Evolutionary conservation across 768 basidiomycete genomes (phyloP).

Genomic region (Auricularia auricula-judae): DNA sequence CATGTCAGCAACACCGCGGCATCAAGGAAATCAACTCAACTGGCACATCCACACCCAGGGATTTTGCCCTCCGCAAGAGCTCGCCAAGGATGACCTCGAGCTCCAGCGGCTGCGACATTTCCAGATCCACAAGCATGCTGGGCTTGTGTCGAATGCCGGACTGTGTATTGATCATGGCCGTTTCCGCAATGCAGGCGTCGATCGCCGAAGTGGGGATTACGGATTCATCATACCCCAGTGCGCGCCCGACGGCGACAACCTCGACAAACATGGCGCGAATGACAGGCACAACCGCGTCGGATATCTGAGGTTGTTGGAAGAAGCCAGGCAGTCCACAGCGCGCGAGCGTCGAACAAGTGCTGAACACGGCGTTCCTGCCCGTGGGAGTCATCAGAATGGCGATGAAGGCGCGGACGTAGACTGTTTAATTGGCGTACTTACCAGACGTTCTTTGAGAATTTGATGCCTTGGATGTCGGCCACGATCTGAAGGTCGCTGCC

Average conservation of each 20-base stretch:
- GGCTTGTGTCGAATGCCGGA: slow-evolving; percentile 38
- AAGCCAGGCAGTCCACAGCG: slow-evolving; percentile 38
- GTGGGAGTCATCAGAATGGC: neutral
- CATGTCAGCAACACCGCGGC: neutral
- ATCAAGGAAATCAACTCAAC: slow-evolving; percentile 26
- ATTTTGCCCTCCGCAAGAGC: slow-evolving; percentile 40
- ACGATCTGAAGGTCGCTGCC: slow-evolving; percentile 37
- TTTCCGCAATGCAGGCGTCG: slow-evolving; percentile 27
- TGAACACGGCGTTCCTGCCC: slow-evolving; percentile 37
- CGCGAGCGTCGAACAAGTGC: slow-evolving; percentile 40
- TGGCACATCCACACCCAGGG: slow-evolving; percentile 31
- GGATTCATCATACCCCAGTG: slow-evolving; percentile 35
- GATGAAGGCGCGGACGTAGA: too few species aligned
- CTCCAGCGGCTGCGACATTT: slow-evolving; percentile 47
- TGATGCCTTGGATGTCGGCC: slow-evolving; percentile 50
- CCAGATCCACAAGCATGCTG: slow-evolving; percentile 53
- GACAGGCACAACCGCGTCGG: slow-evolving; percentile 33
- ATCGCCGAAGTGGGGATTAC: slow-evolving; percentile 37
- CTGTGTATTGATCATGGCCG: slow-evolving; percentile 25
- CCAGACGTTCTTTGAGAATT: slow-evolving; percentile 57
- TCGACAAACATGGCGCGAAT: slow-evolving; percentile 37
- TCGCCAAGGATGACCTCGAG: slow-evolving; percentile 58
- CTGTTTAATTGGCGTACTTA: neutral
- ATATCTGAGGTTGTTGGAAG: slow-evolving; percentile 36
- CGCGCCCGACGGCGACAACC: slow-evolving; percentile 30